A percentile compares a stretch with the other conserved stretches of the same genome.
These are phyloP conservation scores for Elongisporangium anandrum DNA, from an alignment of 352 stramenopile species.

Conservation along the genomic window DNA sequence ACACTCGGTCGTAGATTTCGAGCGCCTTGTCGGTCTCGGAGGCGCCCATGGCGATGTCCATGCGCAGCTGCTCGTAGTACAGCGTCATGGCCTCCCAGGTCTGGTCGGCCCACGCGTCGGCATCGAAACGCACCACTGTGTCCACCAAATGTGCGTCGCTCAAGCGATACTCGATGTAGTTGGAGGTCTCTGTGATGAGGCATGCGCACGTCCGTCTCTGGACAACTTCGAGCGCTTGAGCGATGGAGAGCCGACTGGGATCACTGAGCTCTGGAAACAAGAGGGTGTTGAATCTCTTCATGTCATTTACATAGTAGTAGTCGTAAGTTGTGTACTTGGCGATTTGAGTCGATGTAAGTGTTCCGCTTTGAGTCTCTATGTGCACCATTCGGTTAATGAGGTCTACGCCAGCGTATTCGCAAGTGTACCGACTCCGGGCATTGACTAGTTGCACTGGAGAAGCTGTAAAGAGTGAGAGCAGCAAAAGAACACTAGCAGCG, in stretches of 20 bases:
- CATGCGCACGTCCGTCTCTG: no score
- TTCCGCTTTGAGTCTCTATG: no score
- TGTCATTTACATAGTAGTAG: neutral
- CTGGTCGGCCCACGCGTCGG: neutral
- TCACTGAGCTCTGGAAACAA: no score
- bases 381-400: no score
- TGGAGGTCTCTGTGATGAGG: neutral
- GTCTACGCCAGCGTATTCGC: no score
- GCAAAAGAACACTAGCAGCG: no score
- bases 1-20: neutral
- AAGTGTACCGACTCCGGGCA: no score
- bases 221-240: no score
- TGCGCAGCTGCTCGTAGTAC: neutral
- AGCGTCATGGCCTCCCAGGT: neutral
- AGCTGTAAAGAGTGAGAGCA: no score
- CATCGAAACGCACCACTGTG: neutral
- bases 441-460: no score
- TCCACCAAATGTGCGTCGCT: neutral
- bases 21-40: neutral
- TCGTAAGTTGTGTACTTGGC: neutral
- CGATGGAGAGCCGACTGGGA: no score
- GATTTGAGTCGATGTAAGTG: no score
- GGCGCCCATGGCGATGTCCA: neutral
- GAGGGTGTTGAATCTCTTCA: neutral
- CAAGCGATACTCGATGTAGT: neutral